Evolutionary conservation across 768 basidiomycete species (phyloP), one percentile per base, ranked within the genome.

Genomic region (Boletus vermiculosoides): DNA sequence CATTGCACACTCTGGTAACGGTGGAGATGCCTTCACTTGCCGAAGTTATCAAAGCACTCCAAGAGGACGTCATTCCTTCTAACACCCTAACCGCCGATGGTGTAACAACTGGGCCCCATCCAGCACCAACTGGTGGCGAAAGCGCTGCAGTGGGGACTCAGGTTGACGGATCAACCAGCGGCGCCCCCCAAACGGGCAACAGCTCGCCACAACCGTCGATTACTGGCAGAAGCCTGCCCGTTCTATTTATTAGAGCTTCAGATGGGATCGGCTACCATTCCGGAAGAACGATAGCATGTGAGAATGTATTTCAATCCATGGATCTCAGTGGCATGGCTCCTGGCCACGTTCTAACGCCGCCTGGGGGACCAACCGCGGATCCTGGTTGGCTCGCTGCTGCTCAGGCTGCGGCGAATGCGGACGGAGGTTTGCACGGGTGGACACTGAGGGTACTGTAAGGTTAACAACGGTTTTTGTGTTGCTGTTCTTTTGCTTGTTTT

Each of bases 221-320:
- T 47, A 69, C 83, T 3, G 86, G 87, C 9, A 83, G 87, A 51
- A 89, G 80, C 61, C 76, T 94, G 5, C 92, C 92, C 0, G 67
- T 94, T 62, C 70, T 94, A 39, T 93, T 94, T 68, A 92, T 94
- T 55, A 84, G 92, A 33, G 77, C 87, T 16, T 82, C 77, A 41
- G 92, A 94, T 63, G 90, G 92, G n/a, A 85, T 93, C 31, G 92
- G 92, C 5, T 94, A 92, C 70, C 90, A 92, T 69, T 92, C 92
- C 22, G 91, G 91, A 37, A 83, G 90, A 59, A 89, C 87, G 42
- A 84, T 94, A 56, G 81, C 89, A 18, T 90, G 88, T 67, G 91
- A 93, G 69, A 89, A 89, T 66, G 81, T 89, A 18, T 89, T 90
- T 71, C 84, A 86, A 64, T 71, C 77, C 16, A 80, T 91, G 73